These are phyloP conservation scores for Psilocybe azurescens DNA, from an alignment of 768 basidiomycete genomes.

Conservation along the genomic window DNA sequence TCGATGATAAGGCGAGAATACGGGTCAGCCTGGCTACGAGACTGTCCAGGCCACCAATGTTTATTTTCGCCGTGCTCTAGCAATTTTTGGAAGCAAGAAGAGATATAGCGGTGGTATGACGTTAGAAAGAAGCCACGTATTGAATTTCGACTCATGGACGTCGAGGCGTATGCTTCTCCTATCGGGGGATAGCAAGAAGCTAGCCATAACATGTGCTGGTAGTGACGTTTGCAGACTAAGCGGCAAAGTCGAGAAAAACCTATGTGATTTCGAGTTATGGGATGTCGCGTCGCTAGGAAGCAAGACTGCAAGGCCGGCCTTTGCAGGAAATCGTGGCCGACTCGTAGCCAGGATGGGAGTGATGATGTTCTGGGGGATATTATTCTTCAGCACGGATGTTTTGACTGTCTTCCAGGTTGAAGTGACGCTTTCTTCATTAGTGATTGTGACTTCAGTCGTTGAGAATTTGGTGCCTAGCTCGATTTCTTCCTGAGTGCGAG, in stretches of 20 bases:
- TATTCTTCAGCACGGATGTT: constrained; percentile 15
- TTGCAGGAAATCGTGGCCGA: constrained; percentile 34
- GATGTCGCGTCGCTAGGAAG: constrained; percentile 11
- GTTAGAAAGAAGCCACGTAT: constrained; percentile 44
- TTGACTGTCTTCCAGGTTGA: constrained; percentile 21
- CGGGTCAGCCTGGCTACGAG: constrained; percentile 16
- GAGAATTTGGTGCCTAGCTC: constrained; percentile 13
- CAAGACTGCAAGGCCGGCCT: constrained; percentile 37
- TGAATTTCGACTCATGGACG: constrained; percentile 42
- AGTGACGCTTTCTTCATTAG: background rate
- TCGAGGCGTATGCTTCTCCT: constrained; percentile 49
- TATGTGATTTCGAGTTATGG: constrained; percentile 6
- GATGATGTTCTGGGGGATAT: constrained; percentile 15
- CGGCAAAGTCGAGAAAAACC: constrained; percentile 52
- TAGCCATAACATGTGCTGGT: constrained; percentile 51
- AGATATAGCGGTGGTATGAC: constrained; percentile 44
- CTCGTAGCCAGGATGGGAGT: constrained; percentile 18
- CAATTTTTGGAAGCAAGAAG: constrained; percentile 39
- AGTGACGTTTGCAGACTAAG: constrained; percentile 43
- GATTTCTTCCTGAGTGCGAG: constrained; percentile 15
- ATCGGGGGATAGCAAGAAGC: constrained; percentile 53
- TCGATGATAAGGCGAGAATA: constrained; percentile 25
- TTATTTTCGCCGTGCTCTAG: constrained; percentile 23
- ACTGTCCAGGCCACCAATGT: constrained; percentile 42
- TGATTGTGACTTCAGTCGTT: constrained; percentile 14